phyloP scores from a whole-genome alignment of 1,284 basidiomycete species.

The Xerocomus minutiporus region DNA sequence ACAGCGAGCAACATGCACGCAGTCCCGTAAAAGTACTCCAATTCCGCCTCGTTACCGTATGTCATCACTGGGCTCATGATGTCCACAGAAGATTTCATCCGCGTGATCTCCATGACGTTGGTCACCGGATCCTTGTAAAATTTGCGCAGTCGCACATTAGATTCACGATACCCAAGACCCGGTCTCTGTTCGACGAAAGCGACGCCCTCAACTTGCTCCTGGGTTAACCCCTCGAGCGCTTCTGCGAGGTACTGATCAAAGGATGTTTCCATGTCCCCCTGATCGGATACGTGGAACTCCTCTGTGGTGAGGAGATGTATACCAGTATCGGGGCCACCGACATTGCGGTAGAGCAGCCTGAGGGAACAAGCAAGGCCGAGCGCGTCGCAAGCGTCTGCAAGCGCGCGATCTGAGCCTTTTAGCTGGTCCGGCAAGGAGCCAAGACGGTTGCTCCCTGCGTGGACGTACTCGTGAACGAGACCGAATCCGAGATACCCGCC shows the following conservation, averaged over 20 bases:
- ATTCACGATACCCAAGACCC: not conserved
- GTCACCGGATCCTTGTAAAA: constrained; percentile 6
- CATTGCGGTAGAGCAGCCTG: not conserved
- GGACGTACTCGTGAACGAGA: constrained; percentile 7
- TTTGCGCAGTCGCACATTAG: not conserved
- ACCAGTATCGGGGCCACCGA: not conserved
- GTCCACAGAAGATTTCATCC: constrained; percentile 6
- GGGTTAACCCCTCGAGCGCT: constrained; percentile 7
- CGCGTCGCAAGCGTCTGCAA: constrained; percentile 19
- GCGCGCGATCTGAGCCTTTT: constrained; percentile 36
- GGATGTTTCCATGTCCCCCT: not conserved
- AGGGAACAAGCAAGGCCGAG: constrained; percentile 2
- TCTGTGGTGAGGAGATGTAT: constrained; percentile 17
- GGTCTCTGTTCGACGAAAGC: not conserved
- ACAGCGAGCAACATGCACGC: constrained; percentile 12
- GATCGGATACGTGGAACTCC: not conserved
- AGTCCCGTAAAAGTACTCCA: constrained; percentile 8
- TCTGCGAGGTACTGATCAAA: not conserved
- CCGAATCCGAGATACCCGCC: constrained; percentile 9
- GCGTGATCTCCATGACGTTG: constrained; percentile 9
- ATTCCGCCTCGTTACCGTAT: not conserved
- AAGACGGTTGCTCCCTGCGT: not conserved
- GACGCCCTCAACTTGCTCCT: constrained; percentile 14
- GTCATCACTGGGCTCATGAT: not conserved
- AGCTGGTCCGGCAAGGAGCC: constrained; percentile 1